Conservation (phyloP, 73 alveolate genomes). For the Stentor coeruleus region DNA sequence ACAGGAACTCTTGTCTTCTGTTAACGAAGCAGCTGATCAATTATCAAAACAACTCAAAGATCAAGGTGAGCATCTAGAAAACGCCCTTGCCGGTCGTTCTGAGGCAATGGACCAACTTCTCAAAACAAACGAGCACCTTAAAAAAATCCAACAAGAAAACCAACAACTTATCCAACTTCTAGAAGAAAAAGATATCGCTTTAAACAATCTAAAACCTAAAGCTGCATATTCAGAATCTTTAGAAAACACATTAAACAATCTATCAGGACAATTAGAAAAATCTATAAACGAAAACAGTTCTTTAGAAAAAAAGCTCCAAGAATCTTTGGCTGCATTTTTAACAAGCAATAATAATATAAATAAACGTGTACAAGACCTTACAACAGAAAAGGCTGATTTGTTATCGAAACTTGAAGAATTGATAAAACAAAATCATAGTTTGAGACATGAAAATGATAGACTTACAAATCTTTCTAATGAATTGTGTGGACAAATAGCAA, state of each 20-base stretch:
- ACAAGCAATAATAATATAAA: neutral
- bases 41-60: neutral
- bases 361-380: neutral
- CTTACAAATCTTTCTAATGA: too few species aligned
- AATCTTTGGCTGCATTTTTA: neutral
- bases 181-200: neutral
- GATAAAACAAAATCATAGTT: too few species aligned
- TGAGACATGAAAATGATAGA: too few species aligned
- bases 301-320: neutral
- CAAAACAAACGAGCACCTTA: neutral
- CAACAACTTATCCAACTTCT: neutral
- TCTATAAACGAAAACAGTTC: neutral
- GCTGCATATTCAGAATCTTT: neutral
- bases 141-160: neutral
- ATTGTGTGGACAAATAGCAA: too few species aligned
- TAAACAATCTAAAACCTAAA: neutral
- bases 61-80: neutral
- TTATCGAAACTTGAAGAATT: neutral
- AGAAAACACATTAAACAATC: neutral
- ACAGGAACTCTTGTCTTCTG: neutral
- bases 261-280: neutral
- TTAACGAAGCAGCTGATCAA: conserved; percentile 13
- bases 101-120: neutral
- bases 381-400: neutral
- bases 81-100: neutral